phyloP scores from a whole-genome alignment of 1,139 yeast species.

The Magnusiomyces magnusii region DNA sequence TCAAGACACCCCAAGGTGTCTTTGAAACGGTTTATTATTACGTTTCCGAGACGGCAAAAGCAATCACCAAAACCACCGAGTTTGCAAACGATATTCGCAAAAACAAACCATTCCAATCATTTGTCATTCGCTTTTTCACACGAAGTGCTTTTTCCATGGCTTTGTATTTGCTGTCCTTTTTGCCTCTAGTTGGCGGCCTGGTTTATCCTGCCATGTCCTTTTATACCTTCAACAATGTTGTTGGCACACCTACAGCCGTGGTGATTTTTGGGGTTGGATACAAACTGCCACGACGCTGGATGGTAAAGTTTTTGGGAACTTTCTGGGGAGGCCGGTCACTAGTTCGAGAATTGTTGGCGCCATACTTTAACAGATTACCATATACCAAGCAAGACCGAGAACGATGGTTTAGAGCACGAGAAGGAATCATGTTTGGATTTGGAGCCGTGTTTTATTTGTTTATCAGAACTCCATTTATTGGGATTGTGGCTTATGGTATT shows the following conservation, averaged over 20 bases:
- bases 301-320: conserved; percentile 37
- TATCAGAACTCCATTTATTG: conserved; percentile 41
- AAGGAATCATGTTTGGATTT: conserved; percentile 53
- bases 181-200: conserved; percentile 39
- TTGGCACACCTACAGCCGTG: conserved; percentile 43
- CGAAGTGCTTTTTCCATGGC: conserved; percentile 26
- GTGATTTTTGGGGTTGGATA: conserved; percentile 35
- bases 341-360: conserved; percentile 42
- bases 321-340: conserved; percentile 44
- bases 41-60: too few relatives aligned
- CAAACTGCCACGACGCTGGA: conserved; percentile 34
- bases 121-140: conserved; percentile 24
- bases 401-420: conserved; percentile 49
- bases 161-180: conserved; percentile 29
- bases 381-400: conserved; percentile 40
- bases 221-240: conserved; percentile 39
- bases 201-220: conserved; percentile 41
- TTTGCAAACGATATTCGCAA: conserved; percentile 6
- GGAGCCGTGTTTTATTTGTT: conserved; percentile 45
- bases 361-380: conserved; percentile 46
- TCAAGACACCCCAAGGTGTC: neutral
- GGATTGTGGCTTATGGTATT: conserved; percentile 46
- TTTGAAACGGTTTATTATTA: neutral
- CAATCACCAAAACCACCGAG: neutral
- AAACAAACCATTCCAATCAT: conserved; percentile 14